phyloP scores from a whole-genome alignment of 805 yeast genomes.

The Saturnispora quitensis region DNA sequence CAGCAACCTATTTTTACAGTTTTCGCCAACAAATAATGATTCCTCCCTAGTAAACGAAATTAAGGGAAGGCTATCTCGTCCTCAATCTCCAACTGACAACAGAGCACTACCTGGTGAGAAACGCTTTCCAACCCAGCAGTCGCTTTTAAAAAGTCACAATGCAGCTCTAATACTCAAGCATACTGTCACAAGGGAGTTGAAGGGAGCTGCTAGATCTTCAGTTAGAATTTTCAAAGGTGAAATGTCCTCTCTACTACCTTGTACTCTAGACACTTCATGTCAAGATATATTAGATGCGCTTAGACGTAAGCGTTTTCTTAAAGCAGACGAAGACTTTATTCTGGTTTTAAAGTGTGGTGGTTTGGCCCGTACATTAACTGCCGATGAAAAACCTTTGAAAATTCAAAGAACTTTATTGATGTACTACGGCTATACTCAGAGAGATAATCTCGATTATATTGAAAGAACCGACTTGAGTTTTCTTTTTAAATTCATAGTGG shows the following conservation, averaged over 20 bases:
- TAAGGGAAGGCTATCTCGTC: conserved; percentile 6
- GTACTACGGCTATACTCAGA: conserved; percentile 68
- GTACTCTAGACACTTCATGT: conserved; percentile 70
- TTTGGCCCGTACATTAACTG: conserved; percentile 60
- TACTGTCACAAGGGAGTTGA: conserved; percentile 16
- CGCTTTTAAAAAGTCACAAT: neutral
- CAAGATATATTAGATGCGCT: conserved; percentile 62
- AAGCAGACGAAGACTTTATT: conserved; percentile 62
- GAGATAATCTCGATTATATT: conserved; percentile 67
- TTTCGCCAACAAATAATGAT: neutral
- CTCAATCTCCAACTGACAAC: conserved; percentile 2
- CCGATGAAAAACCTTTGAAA: conserved; percentile 66
- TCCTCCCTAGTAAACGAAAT: neutral
- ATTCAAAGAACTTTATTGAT: conserved; percentile 66
- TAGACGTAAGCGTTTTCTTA: conserved; percentile 70
- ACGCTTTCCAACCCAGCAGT: neutral
- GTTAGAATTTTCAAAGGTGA: conserved; percentile 75
- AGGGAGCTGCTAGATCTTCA: conserved; percentile 26
- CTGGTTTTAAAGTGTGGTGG: conserved; percentile 70
- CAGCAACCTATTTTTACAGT: neutral
- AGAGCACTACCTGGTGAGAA: neutral
- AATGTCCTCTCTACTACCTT: conserved; percentile 70
- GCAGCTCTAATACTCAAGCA: neutral
- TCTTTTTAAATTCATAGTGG: conserved; percentile 72
- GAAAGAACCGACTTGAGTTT: conserved; percentile 81